Conservation (phyloP, 768 basidiomycete genomes). For the Peribolospora kevripleyi region DNA sequence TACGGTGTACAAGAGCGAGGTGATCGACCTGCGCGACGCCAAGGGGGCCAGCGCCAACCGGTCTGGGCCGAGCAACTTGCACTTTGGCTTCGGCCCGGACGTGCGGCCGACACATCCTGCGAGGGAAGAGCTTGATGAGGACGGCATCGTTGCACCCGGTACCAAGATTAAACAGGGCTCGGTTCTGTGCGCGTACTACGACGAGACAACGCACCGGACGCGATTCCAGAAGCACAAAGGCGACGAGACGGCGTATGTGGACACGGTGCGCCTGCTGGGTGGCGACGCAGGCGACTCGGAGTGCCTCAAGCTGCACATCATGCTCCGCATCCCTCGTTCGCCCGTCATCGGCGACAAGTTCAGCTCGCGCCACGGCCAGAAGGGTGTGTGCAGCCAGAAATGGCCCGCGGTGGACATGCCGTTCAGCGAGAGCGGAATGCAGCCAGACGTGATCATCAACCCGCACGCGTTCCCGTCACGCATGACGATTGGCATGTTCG, state of each 20-base stretch:
- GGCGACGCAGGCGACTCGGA: constrained; percentile 61
- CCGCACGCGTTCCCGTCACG: constrained; percentile 97
- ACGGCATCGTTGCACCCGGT: constrained; percentile 69
- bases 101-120: constrained; percentile 30
- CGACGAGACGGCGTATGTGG: constrained; percentile 69
- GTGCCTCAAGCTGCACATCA: constrained; percentile 78
- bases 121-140: constrained; percentile 38
- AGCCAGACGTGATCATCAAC: constrained; percentile 98
- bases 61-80: constrained; percentile 22
- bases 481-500: constrained; percentile 99
- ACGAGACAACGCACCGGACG: constrained; percentile 61
- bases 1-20: constrained; percentile 82
- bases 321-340: constrained; percentile 70
- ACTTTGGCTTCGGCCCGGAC: constrained; percentile 64
- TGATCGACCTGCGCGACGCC: constrained; percentile 64
- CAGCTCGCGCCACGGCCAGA: constrained; percentile 94
- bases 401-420: constrained; percentile 98
- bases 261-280: constrained; percentile 79
- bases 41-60: constrained; percentile 28
- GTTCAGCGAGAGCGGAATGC: constrained; percentile 94
- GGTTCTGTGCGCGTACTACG: constrained; percentile 60
- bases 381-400: constrained; percentile 98
- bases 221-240: constrained; percentile 86
- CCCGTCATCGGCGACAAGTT: constrained; percentile 99
- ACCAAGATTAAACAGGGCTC: constrained; percentile 44